Evolutionary conservation across 352 stramenopile species (phyloP).

Genomic region (Phytophthora tentaculata): DNA sequence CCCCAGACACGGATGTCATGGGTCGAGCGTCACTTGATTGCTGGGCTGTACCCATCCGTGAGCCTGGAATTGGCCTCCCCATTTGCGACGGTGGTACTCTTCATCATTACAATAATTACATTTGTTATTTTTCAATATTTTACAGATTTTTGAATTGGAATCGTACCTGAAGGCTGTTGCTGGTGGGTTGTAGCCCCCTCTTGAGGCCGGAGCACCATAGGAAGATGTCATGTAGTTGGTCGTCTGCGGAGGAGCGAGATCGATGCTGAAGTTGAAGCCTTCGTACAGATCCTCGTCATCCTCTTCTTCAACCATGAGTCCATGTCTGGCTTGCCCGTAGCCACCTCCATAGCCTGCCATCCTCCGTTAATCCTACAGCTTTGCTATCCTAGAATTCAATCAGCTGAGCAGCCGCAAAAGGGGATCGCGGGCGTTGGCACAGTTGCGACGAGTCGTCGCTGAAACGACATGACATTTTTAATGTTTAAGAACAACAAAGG

Average conservation of each 20-base stretch:
- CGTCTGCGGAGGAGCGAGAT: slow-evolving; percentile 77
- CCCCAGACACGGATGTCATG: slow-evolving; percentile 94
- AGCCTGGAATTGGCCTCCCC: slow-evolving; percentile 65
- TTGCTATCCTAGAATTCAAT: slow-evolving; percentile 20
- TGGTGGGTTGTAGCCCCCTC: slow-evolving; percentile 69
- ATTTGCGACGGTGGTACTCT: slow-evolving; percentile 81
- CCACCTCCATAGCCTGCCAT: slow-evolving; percentile 54
- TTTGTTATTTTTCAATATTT: not conserved
- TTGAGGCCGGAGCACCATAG: slow-evolving; percentile 61
- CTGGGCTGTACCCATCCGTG: slow-evolving; percentile 69
- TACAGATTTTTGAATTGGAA: not conserved
- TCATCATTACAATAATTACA: no score
- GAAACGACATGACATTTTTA: slow-evolving; percentile 35
- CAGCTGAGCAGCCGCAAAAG: slow-evolving; percentile 20
- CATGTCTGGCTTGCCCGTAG: slow-evolving; percentile 66
- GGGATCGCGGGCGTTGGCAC: slow-evolving; percentile 31
- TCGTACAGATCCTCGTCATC: slow-evolving; percentile 91
- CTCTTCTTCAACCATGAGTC: slow-evolving; percentile 75
- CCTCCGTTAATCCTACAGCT: not conserved
- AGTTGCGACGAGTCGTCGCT: slow-evolving; percentile 38
- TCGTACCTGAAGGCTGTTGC: slow-evolving; percentile 73
- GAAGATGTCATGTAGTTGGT: slow-evolving; percentile 64
- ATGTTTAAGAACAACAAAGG: not conserved
- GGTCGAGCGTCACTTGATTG: slow-evolving; percentile 77
- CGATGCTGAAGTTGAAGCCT: slow-evolving; percentile 91